These are phyloP conservation scores for Apophysomyces ossiformis DNA, from an alignment of 371 early-diverging fungal species.

Conservation along the genomic window DNA sequence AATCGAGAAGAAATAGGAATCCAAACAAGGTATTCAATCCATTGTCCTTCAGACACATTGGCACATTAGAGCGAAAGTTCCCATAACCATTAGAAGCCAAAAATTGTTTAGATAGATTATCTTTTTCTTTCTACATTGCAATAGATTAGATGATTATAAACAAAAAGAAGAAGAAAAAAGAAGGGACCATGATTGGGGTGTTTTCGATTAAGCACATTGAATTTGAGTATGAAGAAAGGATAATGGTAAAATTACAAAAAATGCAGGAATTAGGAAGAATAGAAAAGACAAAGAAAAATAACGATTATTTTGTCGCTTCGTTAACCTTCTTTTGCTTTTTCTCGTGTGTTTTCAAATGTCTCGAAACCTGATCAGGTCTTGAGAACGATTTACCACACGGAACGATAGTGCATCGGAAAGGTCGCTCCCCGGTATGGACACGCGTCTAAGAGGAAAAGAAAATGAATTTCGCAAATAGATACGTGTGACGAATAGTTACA, in stretches of 20 bases:
- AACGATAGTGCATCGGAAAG: slow-evolving; percentile 62
- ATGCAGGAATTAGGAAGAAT: background rate
- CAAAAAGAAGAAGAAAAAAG: background rate
- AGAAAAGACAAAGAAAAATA: too few species aligned
- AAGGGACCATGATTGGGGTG: slow-evolving; percentile 1
- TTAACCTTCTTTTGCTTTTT: slow-evolving; percentile 11
- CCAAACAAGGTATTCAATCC: background rate
- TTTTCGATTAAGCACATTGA: background rate
- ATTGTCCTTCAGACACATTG: slow-evolving; percentile 78
- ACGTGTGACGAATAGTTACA: slow-evolving; percentile 34
- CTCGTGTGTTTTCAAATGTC: slow-evolving; percentile 56
- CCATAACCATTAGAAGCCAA: slow-evolving; percentile 89
- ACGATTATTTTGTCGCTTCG: background rate
- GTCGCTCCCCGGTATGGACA: slow-evolving; percentile 74
- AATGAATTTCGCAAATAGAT: background rate
- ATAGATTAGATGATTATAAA: background rate
- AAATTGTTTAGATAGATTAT: slow-evolving; percentile 46
- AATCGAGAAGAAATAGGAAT: too few species aligned
- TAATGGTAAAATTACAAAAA: slow-evolving; percentile 3
- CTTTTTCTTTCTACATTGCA: background rate
- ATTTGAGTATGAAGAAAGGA: background rate
- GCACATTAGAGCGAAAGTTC: slow-evolving; percentile 75
- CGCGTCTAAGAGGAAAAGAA: slow-evolving; percentile 40
- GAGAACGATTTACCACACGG: slow-evolving; percentile 75
- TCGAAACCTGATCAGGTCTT: slow-evolving; percentile 68